Base-by-base conservation (phyloP, 164 flowering plant species). In the Vitis rotundifolia region DNA sequence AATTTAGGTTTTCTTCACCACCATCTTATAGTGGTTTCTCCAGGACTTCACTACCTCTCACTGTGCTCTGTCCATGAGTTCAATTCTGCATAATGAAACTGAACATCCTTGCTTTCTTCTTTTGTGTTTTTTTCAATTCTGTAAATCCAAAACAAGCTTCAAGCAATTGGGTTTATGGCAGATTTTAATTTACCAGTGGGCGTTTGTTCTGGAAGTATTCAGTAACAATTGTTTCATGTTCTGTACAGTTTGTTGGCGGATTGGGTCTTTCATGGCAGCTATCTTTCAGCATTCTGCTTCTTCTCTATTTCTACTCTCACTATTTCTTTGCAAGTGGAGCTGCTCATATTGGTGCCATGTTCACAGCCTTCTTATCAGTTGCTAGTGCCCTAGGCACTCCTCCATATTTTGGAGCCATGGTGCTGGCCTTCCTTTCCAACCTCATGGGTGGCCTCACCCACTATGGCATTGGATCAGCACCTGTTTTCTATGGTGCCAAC, bases 291-390 rank as follows among this genome's bases (percentile, higher is more conserved):
- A 90, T 94, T 70, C 83, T 94, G 70, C 91, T 92, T 68, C 86
- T 92, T 14, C 93, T 92, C 67, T 94, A 94, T 77, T 94, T 89
- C 91, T 92, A 91, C 84, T 85, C 94, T 19, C 98, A 94, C 76
- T 94, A 92, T 78, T 92, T 94, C 84, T 94, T 94, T 59, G 98
- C 98, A 0, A 94, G 97, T 76, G 97, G 97, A 29, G 97, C 98
- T 16, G 98, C 97, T 64, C 97, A 94, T 67, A 91, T 94, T 26
- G 98, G 98, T 59, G 98, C 98, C 60, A 92, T 94, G 97, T 92
- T 91, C 72, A 92, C 98, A 0, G 97, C 97, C 53, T 92, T 94
- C 82, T 73, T 94, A 63, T 92, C 98, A 0, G 97, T 94, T 10
- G 89, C 97, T 2, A 89, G 90, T 71, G 97, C 98, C 64, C 77